A percentile compares a stretch with the other conserved stretches of the same genome.
Evolutionary conservation across 2,329 filamentous ascomycete genomes (phyloP).

Genomic region (Cercospora janseana): DNA sequence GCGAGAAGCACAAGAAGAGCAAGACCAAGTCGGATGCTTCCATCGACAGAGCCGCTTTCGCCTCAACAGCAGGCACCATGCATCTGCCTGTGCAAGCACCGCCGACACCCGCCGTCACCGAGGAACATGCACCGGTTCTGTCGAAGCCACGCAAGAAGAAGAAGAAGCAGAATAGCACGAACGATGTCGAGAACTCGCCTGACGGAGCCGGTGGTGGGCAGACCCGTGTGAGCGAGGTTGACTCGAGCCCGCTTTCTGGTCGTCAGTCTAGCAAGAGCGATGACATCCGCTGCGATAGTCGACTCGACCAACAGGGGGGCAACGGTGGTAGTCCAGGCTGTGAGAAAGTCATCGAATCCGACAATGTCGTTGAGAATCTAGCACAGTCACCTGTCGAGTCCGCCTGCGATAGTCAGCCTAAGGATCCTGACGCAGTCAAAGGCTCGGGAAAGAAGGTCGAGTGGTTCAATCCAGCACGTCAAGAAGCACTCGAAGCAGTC

Average conservation of each 20-base stretch:
- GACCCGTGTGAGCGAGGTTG: too few species aligned
- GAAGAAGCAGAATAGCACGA: neutral
- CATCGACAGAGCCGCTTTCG: neutral
- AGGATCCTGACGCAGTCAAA: conserved; percentile 3
- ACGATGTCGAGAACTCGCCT: neutral
- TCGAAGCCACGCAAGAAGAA: conserved; percentile 15
- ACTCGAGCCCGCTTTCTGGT: too few species aligned
- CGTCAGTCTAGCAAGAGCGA: too few species aligned
- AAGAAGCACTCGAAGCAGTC: conserved; percentile 11
- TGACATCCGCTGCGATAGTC: neutral
- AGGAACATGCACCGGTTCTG: conserved; percentile 5
- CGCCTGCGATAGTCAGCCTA: neutral
- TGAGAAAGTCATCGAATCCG: neutral
- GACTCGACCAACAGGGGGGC: neutral
- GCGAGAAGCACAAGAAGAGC: conserved; percentile 4
- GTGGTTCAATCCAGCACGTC: conserved; percentile 1
- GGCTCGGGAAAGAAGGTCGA: neutral
- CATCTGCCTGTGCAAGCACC: conserved; percentile 2
- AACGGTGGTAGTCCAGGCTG: neutral
- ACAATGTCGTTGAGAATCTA: neutral
- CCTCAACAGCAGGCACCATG: neutral
- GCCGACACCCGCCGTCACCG: neutral
- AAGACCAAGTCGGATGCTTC: too few species aligned
- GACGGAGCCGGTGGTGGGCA: too few species aligned
- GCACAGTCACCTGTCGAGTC: neutral